These are phyloP conservation scores for Dendrobium huoshanense DNA, from an alignment of 106 monocot species.

Conservation along the genomic window DNA sequence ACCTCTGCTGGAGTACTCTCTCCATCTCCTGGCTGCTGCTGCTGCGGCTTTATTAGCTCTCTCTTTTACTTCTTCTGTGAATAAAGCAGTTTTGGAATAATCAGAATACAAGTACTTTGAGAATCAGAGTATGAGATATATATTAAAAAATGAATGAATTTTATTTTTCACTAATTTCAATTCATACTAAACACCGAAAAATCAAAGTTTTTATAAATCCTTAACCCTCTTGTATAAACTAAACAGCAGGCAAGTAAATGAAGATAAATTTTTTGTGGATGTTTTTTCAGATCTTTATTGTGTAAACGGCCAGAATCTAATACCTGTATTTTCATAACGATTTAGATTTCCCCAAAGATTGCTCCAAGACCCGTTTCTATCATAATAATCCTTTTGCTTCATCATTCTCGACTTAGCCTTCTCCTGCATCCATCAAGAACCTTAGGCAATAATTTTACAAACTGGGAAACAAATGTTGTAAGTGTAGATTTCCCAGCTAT, in stretches of 20 bases:
- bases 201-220: no score
- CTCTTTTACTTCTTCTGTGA: constrained; percentile 50
- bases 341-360: constrained; percentile 70
- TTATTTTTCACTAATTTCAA: no score
- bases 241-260: background rate
- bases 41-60: constrained; percentile 63
- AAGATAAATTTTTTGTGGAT: background rate
- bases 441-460: background rate
- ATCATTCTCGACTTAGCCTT: constrained; percentile 51
- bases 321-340: constrained; percentile 59
- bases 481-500: background rate
- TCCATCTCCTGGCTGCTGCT: constrained; percentile 81
- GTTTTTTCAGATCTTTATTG: background rate
- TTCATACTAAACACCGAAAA: no score
- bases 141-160: no score
- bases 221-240: no score
- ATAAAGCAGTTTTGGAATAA: background rate
- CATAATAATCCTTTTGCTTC: constrained; percentile 44
- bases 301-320: background rate
- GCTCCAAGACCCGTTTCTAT: constrained; percentile 50
- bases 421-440: constrained; percentile 35
- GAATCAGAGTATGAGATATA: background rate
- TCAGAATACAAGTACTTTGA: background rate
- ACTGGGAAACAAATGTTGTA: background rate
- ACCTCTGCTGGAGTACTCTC: constrained; percentile 87